Conservation (phyloP, 2,329 filamentous ascomycete species). For the Ophiostoma australiae region DNA sequence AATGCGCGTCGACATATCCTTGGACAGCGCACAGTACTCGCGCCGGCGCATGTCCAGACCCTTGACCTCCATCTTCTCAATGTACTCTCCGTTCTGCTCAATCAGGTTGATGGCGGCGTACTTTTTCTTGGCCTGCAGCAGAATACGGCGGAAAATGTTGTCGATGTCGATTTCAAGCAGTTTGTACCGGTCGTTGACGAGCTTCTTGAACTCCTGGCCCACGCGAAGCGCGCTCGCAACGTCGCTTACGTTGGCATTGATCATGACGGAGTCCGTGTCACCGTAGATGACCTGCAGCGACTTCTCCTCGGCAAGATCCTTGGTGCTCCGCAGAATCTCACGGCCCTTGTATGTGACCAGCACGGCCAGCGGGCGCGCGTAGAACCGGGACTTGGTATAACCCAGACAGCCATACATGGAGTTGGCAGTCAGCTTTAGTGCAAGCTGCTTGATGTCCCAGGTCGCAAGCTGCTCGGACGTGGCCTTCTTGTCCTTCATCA, state of each 20-base stretch:
- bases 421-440: conserved; percentile 94
- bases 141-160: conserved; percentile 87
- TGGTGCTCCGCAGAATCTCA: conserved; percentile 93
- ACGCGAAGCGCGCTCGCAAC: conserved; percentile 86
- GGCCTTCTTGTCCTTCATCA: conserved; percentile 92
- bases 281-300: conserved; percentile 95
- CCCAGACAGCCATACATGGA: conserved; percentile 99
- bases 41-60: conserved; percentile 96
- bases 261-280: conserved; percentile 99
- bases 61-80: conserved; percentile 96
- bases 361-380: conserved; percentile 88
- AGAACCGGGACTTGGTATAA: conserved; percentile 95
- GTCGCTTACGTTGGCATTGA: conserved; percentile 95
- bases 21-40: conserved; percentile 93
- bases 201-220: conserved; percentile 88
- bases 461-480: conserved; percentile 82
- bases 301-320: conserved; percentile 87
- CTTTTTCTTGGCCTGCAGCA: conserved; percentile 98
- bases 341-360: conserved; percentile 96
- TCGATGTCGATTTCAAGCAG: conserved; percentile 97
- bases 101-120: conserved; percentile 95
- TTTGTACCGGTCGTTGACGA: conserved; percentile 89
- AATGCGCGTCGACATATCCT: conserved; percentile 85
- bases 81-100: conserved; percentile 72
- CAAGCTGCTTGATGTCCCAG: conserved; percentile 97